A percentile compares a stretch with the other conserved stretches of the same genome.
Conservation (phyloP, 1,139 yeast species). For the Candida freyschussii region DNA sequence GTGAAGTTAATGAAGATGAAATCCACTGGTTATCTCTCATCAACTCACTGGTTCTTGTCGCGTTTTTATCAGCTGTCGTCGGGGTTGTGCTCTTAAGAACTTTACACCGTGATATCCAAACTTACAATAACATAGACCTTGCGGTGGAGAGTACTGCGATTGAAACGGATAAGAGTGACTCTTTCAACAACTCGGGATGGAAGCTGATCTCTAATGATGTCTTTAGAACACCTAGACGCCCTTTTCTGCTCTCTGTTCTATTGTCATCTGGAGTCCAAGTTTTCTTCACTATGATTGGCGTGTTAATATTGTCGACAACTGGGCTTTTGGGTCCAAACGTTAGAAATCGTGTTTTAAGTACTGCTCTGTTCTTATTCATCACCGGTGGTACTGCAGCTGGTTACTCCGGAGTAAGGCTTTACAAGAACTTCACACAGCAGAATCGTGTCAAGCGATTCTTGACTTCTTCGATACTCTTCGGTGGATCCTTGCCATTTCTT, state of each 20-base stretch:
- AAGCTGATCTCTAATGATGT: slow-evolving; percentile 51
- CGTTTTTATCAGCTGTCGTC: slow-evolving; percentile 54
- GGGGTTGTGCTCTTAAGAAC: slow-evolving; percentile 58
- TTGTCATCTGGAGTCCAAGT: slow-evolving; percentile 74
- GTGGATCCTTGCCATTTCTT: slow-evolving; percentile 57
- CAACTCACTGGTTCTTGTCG: slow-evolving; percentile 58
- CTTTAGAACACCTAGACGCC: slow-evolving; percentile 43
- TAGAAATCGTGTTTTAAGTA: slow-evolving; percentile 61
- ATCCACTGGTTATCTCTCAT: slow-evolving; percentile 71
- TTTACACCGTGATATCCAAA: slow-evolving; percentile 39
- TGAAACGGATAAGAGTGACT: slow-evolving; percentile 26
- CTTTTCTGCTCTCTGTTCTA: slow-evolving; percentile 44
- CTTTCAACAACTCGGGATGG: slow-evolving; percentile 43
- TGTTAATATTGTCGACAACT: slow-evolving; percentile 52
- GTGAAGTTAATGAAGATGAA: slow-evolving; percentile 44
- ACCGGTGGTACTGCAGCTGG: slow-evolving; percentile 74
- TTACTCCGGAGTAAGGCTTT: slow-evolving; percentile 59
- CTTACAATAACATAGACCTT: slow-evolving; percentile 30
- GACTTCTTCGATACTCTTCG: slow-evolving; percentile 43
- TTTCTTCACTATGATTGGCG: slow-evolving; percentile 57
- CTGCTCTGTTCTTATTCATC: slow-evolving; percentile 57
- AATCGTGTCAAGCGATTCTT: slow-evolving; percentile 17
- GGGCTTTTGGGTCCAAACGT: slow-evolving; percentile 55
- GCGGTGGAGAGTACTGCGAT: slow-evolving; percentile 24
- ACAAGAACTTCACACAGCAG: slow-evolving; percentile 47